A percentile compares a stretch with the other conserved stretches of the same genome.
phyloP scores from a whole-genome alignment of 805 yeast genomes.

The Ascoidea asiatica region DNA sequence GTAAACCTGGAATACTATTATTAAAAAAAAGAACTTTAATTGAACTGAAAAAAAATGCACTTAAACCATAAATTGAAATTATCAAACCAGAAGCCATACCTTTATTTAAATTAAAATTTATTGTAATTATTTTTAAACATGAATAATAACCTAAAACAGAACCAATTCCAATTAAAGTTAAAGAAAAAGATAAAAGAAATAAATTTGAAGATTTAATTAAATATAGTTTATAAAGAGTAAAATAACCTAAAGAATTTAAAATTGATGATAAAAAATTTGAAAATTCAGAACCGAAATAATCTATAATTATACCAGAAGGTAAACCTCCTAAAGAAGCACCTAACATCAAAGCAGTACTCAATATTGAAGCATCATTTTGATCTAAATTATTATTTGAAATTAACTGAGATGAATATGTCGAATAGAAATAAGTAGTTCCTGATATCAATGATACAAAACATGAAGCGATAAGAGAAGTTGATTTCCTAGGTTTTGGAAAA shows the following conservation, averaged over 20 bases:
- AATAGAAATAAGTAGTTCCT: slow-evolving; percentile 66
- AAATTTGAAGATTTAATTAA: too few species aligned
- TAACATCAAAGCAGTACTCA: slow-evolving; percentile 36
- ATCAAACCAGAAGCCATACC: slow-evolving; percentile 63
- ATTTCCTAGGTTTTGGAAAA: slow-evolving; percentile 3
- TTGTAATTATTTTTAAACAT: slow-evolving; percentile 33
- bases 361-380: slow-evolving; percentile 46
- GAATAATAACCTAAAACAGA: slow-evolving; percentile 13
- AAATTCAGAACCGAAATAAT: slow-evolving; percentile 38
- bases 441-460: slow-evolving; percentile 46
- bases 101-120: slow-evolving; percentile 57
- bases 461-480: slow-evolving; percentile 12
- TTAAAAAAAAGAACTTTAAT: slow-evolving; percentile 39
- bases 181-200: background rate
- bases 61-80: slow-evolving; percentile 55
- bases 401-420: slow-evolving; percentile 66
- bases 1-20: slow-evolving; percentile 38
- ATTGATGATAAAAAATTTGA: slow-evolving; percentile 44
- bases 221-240: too few species aligned
- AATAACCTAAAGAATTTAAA: slow-evolving; percentile 41
- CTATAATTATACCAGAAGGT: slow-evolving; percentile 15
- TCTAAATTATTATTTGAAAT: slow-evolving; percentile 41
- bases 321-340: background rate
- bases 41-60: slow-evolving; percentile 52
- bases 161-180: slow-evolving; percentile 4